A percentile compares a stretch with the other conserved stretches of the same genome.
phyloP scores from a whole-genome alignment of 768 basidiomycete species.

The Lactifluus rugatus region DNA sequence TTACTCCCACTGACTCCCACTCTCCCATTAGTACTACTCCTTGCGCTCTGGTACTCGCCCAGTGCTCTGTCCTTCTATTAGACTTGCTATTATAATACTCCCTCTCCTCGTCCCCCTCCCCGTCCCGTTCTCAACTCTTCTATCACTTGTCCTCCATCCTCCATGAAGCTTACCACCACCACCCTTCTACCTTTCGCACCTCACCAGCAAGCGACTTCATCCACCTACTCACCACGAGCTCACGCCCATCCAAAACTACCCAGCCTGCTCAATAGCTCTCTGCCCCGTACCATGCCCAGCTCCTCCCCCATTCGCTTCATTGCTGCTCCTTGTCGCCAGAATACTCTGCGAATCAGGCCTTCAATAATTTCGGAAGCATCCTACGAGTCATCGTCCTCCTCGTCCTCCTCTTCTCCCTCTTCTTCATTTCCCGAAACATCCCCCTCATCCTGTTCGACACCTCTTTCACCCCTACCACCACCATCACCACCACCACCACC shows the following conservation, averaged over 20 bases:
- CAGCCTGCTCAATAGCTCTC: not conserved
- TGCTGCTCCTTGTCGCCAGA: not conserved
- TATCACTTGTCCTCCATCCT: not conserved
- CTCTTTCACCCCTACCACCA: constrained; percentile 11
- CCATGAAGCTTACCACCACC: constrained; percentile 9
- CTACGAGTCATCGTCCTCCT: constrained; percentile 9
- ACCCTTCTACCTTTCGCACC: constrained; percentile 16
- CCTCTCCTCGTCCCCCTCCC: not conserved
- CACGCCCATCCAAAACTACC: not conserved
- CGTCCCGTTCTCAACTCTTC: not conserved
- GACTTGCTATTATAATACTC: not conserved
- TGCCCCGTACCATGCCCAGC: not conserved
- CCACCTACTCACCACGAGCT: not conserved
- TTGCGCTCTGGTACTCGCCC: not conserved
- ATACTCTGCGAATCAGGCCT: constrained; percentile 7
- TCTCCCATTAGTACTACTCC: not conserved
- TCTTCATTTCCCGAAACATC: constrained; percentile 5
- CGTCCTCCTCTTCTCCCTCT: constrained; percentile 6
- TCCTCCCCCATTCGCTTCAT: not conserved
- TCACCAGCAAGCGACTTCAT: not conserved
- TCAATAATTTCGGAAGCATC: constrained; percentile 15
- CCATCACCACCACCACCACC: constrained; percentile 13
- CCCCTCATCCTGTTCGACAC: constrained; percentile 4
- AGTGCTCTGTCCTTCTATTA: not conserved
- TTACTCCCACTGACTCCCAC: not conserved